These are phyloP conservation scores for Colletotrichum chlorophyti DNA, from an alignment of 2,329 filamentous ascomycete genomes.

Conservation along the genomic window DNA sequence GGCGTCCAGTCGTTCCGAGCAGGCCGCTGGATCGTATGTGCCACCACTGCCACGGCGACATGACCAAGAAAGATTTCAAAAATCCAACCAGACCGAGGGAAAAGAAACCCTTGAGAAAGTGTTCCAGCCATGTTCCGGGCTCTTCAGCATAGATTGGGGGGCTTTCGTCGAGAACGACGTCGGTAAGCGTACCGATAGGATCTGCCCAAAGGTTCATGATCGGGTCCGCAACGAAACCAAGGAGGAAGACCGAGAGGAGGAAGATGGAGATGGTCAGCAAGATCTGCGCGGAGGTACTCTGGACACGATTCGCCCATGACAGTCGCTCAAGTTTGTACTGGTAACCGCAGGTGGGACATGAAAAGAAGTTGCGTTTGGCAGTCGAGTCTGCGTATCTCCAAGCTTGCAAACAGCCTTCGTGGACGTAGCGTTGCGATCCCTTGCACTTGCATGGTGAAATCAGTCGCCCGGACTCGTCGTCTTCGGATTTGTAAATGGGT, in stretches of 20 bases:
- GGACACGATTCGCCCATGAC: conserved; percentile 74
- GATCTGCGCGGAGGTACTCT: conserved; percentile 71
- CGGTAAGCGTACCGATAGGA: conserved; percentile 68
- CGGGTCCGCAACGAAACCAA: conserved; percentile 92
- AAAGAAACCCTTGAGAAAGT: conserved; percentile 90
- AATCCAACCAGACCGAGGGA: conserved; percentile 88
- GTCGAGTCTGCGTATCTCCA: conserved; percentile 80
- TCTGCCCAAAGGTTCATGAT: conserved; percentile 90
- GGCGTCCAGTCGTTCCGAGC: conserved; percentile 56
- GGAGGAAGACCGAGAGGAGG: conserved; percentile 74
- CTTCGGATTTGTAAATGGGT: conserved; percentile 73
- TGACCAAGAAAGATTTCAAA: conserved; percentile 76
- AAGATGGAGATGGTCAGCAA: conserved; percentile 76
- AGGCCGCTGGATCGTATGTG: conserved; percentile 71
- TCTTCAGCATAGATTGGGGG: conserved; percentile 51
- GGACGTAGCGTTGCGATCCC: conserved; percentile 91
- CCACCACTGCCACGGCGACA: conserved; percentile 80
- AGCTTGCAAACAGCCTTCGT: conserved; percentile 84
- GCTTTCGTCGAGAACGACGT: conserved; percentile 51
- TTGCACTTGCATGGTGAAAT: conserved; percentile 93
- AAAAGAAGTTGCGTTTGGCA: conserved; percentile 76
- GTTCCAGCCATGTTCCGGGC: conserved; percentile 73
- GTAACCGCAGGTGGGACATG: conserved; percentile 88
- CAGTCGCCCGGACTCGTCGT: conserved; percentile 76
- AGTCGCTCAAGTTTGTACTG: conserved; percentile 81